Evolutionary conservation across 805 yeast genomes (phyloP).

Genomic region (Zygotorulaspora sp.): DNA sequence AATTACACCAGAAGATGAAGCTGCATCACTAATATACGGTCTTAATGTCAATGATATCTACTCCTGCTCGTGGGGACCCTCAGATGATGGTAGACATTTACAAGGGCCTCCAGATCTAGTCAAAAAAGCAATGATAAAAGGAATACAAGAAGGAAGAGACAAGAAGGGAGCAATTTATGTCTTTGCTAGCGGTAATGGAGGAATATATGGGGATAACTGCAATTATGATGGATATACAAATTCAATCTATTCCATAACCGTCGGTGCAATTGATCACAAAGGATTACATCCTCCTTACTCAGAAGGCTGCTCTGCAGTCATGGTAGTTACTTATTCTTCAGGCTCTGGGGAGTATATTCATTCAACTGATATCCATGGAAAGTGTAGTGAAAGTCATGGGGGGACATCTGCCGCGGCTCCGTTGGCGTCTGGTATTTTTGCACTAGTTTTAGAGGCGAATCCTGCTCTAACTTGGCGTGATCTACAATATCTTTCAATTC

Average conservation of each 20-base stretch:
- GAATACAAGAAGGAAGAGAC: slow-evolving; percentile 74
- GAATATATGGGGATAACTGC: slow-evolving; percentile 75
- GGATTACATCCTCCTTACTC: slow-evolving; percentile 87
- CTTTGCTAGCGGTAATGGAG: slow-evolving; percentile 97
- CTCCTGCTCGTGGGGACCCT: slow-evolving; percentile 98
- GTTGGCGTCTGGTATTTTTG: slow-evolving; percentile 91
- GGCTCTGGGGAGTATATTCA: slow-evolving; percentile 87
- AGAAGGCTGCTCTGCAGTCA: slow-evolving; percentile 90
- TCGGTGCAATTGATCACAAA: slow-evolving; percentile 84
- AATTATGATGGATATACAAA: slow-evolving; percentile 97
- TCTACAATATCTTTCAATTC: slow-evolving; percentile 75
- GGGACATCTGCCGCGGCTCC: slow-evolving; percentile 99
- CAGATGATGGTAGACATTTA: slow-evolving; percentile 84
- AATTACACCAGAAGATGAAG: slow-evolving; percentile 84
- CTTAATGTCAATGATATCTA: slow-evolving; percentile 85
- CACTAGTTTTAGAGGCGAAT: slow-evolving; percentile 75
- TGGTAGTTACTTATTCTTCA: slow-evolving; percentile 89
- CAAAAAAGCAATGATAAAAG: slow-evolving; percentile 76
- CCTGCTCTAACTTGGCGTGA: slow-evolving; percentile 95
- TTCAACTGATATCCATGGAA: slow-evolving; percentile 70
- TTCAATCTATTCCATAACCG: slow-evolving; percentile 89
- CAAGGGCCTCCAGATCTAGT: slow-evolving; percentile 80
- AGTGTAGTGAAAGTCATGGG: slow-evolving; percentile 75
- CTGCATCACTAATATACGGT: slow-evolving; percentile 76
- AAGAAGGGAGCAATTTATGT: slow-evolving; percentile 85